Conservation (phyloP, 148 eudicot genomes). For the Camellia sinensis region DNA sequence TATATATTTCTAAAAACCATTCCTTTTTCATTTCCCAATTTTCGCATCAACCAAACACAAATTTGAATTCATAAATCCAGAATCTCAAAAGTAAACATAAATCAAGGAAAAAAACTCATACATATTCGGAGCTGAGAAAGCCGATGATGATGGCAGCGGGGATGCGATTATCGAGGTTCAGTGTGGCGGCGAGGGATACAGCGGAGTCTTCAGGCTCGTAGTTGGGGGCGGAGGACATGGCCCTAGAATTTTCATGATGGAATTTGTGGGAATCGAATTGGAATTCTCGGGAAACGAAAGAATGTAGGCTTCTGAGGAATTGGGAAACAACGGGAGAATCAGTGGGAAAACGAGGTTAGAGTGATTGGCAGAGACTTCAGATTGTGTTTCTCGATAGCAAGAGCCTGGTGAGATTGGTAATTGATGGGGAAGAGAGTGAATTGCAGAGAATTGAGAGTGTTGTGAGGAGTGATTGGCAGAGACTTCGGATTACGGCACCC, state of each 20-base stretch:
- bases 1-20: not conserved
- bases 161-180: slow-evolving; percentile 61
- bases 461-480: not conserved
- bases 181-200: slow-evolving; percentile 29
- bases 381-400: slow-evolving; percentile 27
- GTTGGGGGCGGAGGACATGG: slow-evolving; percentile 33
- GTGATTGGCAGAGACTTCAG: slow-evolving; percentile 9
- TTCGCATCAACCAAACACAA: not conserved
- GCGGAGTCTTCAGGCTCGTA: slow-evolving; percentile 28
- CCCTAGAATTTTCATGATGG: slow-evolving; percentile 24
- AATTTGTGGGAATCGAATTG: not conserved
- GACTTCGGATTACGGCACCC: too few species aligned
- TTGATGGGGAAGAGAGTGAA: slow-evolving; percentile 12
- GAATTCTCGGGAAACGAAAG: slow-evolving; percentile 10
- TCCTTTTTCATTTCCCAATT: not conserved
- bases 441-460: not conserved
- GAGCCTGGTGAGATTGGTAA: slow-evolving; percentile 25
- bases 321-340: slow-evolving; percentile 8
- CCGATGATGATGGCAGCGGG: slow-evolving; percentile 90
- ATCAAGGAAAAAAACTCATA: slow-evolving; percentile 1
- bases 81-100: not conserved
- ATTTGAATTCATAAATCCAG: too few species aligned
- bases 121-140: slow-evolving; percentile 97
- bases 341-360: slow-evolving; percentile 1
- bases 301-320: slow-evolving; percentile 20